These are phyloP conservation scores for Rhizopus delemar DNA, from an alignment of 371 early-diverging fungal species.

Conservation along the genomic window DNA sequence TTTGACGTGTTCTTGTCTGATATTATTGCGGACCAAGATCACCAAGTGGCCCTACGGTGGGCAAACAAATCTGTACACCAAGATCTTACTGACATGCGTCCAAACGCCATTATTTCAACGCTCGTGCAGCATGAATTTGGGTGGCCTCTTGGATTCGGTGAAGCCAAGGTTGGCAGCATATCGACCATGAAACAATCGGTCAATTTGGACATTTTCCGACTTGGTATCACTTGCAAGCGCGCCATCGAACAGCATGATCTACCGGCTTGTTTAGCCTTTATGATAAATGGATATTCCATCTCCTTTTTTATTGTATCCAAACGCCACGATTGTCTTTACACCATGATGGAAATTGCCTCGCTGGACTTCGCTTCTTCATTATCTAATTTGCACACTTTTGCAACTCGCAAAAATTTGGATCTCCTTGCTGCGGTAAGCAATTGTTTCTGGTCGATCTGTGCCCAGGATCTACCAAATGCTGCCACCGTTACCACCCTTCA, in stretches of 20 bases:
- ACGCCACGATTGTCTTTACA: conserved; percentile 20
- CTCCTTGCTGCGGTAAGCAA: conserved; percentile 19
- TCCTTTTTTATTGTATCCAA: conserved; percentile 29
- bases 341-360: conserved; percentile 23
- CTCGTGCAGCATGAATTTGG: conserved; percentile 22
- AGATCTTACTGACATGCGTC: not conserved
- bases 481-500: conserved; percentile 15
- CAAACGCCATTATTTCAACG: conserved; percentile 23
- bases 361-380: conserved; percentile 22
- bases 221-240: conserved; percentile 26
- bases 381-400: conserved; percentile 26
- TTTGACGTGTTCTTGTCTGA: conserved; percentile 18
- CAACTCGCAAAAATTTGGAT: conserved; percentile 24
- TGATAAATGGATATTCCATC: conserved; percentile 20
- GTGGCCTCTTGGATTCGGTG: conserved; percentile 23
- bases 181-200: conserved; percentile 26
- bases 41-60: conserved; percentile 8
- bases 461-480: conserved; percentile 13
- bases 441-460: conserved; percentile 24
- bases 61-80: no score
- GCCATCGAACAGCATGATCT: conserved; percentile 20
- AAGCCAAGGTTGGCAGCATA: conserved; percentile 22
- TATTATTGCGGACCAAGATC: conserved; percentile 12
- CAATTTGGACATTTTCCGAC: conserved; percentile 23
- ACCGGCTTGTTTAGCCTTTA: conserved; percentile 22